phyloP scores from a whole-genome alignment of 2,329 filamentous ascomycete genomes.

The Aspergillus fumigatus region DNA sequence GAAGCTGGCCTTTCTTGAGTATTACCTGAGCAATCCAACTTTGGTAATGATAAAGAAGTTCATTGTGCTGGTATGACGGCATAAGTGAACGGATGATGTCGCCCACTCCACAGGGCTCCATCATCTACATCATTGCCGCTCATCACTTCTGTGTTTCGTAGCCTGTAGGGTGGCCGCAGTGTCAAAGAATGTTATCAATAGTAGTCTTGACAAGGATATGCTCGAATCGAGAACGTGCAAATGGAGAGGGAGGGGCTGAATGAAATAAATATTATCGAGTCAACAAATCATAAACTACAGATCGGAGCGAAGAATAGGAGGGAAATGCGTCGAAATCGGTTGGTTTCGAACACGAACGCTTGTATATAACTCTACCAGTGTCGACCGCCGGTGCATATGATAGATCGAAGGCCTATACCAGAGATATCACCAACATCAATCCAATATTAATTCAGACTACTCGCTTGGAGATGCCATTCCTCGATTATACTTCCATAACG shows the following conservation, averaged over 20 bases:
- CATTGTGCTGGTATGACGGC: conserved; percentile 7
- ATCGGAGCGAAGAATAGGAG: neutral
- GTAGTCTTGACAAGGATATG: neutral
- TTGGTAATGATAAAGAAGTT: neutral
- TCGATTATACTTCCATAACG: neutral
- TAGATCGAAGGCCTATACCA: neutral
- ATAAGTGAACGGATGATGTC: conserved; percentile 6
- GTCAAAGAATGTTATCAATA: too few relatives aligned
- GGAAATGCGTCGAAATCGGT: neutral
- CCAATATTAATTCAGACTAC: neutral
- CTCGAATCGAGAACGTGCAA: neutral
- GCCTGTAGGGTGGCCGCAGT: neutral
- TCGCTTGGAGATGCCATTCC: neutral
- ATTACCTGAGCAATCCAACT: neutral
- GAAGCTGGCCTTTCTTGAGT: neutral
- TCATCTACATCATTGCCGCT: conserved; percentile 1
- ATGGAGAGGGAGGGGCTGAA: neutral
- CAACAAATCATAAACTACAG: neutral
- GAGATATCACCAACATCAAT: neutral
- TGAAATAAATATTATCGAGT: neutral
- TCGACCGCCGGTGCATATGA: neutral
- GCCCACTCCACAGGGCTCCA: conserved; percentile 3
- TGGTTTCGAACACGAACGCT: too few relatives aligned
- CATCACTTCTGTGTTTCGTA: conserved; percentile 1
- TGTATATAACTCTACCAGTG: neutral